phyloP scores from a whole-genome alignment of 78 protist species.

The Polysphondylium violaceum region DNA sequence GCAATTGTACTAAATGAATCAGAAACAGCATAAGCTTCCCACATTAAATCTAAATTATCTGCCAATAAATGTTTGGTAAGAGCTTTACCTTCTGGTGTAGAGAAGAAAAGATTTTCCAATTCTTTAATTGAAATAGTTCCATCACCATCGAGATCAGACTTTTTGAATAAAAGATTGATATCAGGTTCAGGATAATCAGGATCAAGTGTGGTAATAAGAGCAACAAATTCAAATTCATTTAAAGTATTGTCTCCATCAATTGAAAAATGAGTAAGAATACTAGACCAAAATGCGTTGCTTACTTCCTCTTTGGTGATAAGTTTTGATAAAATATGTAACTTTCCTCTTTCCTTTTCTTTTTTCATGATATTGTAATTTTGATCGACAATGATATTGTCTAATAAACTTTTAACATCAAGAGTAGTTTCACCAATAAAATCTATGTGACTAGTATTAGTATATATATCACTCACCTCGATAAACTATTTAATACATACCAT shows the following conservation, averaged over 20 bases:
- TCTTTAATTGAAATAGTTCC: slow-evolving; percentile 43
- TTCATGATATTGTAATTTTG: slow-evolving; percentile 28
- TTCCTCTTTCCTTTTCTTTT: slow-evolving; percentile 48
- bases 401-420: not conserved
- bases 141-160: slow-evolving; percentile 49
- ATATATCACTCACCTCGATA: too few species aligned
- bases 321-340: slow-evolving; percentile 20
- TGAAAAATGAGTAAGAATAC: slow-evolving; percentile 68
- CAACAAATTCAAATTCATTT: slow-evolving; percentile 27
- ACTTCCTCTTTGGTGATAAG: slow-evolving; percentile 32
- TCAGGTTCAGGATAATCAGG: slow-evolving; percentile 48
- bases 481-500: slow-evolving; percentile 27
- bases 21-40: slow-evolving; percentile 56
- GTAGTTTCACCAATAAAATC: slow-evolving; percentile 52
- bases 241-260: slow-evolving; percentile 25
- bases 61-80: slow-evolving; percentile 9
- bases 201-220: slow-evolving; percentile 35
- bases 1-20: slow-evolving; percentile 65
- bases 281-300: slow-evolving; percentile 34
- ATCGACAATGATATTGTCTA: slow-evolving; percentile 2
- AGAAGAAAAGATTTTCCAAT: slow-evolving; percentile 14
- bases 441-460: not conserved
- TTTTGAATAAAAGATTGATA: slow-evolving; percentile 29
- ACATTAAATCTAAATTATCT: slow-evolving; percentile 50
- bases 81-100: slow-evolving; percentile 28